These are phyloP conservation scores for Russula virescens DNA, from an alignment of 768 basidiomycete species.

Conservation along the genomic window DNA sequence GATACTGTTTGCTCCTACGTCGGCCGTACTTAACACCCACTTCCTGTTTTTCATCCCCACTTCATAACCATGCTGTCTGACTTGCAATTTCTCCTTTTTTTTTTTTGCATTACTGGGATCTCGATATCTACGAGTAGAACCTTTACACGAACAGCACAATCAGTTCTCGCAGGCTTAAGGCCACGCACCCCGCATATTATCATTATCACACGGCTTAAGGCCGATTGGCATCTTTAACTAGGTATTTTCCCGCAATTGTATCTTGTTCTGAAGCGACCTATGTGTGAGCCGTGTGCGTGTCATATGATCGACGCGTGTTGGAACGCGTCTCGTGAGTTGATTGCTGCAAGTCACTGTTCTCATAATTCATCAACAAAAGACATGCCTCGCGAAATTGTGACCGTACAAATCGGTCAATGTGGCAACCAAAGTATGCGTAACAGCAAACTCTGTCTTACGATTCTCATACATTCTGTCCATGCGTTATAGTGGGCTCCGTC, in stretches of 20 bases:
- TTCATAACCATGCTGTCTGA: conserved; percentile 12
- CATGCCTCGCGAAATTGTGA: conserved; percentile 84
- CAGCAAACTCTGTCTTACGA: conserved; percentile 20
- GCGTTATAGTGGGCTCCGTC: conserved; percentile 78
- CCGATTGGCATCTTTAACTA: conserved; percentile 20
- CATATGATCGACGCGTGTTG: not conserved
- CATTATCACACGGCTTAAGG: conserved; percentile 26
- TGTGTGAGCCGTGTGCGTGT: not conserved
- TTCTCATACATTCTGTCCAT: not conserved
- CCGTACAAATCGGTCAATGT: conserved; percentile 83
- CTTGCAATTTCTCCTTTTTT: conserved; percentile 5
- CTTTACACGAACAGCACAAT: conserved; percentile 10
- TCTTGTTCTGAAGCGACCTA: not conserved
- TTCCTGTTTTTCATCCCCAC: conserved; percentile 3
- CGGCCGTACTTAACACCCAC: not conserved
- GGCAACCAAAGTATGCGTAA: conserved; percentile 72
- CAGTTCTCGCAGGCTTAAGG: conserved; percentile 21
- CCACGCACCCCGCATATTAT: conserved; percentile 22
- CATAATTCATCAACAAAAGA: not conserved
- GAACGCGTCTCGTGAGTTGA: not conserved
- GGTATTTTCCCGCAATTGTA: conserved; percentile 21
- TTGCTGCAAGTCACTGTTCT: not conserved
- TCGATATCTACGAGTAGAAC: conserved; percentile 23
- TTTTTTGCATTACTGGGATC: conserved; percentile 15
- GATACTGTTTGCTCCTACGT: not conserved